Conservation (phyloP, 2,329 filamentous ascomycete genomes). For the Escovopsis sp. region DNA sequence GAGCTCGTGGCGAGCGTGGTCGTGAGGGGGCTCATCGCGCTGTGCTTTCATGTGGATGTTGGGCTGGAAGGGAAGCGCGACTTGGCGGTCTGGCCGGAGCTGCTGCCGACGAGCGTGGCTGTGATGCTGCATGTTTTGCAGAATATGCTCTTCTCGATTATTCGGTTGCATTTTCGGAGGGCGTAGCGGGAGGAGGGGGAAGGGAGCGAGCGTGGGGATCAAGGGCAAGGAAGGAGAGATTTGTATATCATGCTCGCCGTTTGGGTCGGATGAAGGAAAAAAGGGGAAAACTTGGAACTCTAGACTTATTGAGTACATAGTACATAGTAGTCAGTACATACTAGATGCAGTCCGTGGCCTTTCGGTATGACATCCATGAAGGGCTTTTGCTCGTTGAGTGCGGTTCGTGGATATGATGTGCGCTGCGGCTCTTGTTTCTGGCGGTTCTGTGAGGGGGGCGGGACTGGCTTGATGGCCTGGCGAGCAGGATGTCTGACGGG, state of each 20-base stretch:
- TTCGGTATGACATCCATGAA: too few species aligned
- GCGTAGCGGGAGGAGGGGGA: background rate
- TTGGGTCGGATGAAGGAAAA: background rate
- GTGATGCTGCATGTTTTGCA: conserved; percentile 54
- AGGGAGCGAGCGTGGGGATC: background rate
- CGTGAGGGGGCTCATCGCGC: conserved; percentile 41
- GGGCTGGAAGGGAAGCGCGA: conserved; percentile 50
- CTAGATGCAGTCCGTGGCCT: conserved; percentile 53
- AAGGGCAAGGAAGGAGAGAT: background rate
- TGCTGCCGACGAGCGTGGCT: conserved; percentile 48
- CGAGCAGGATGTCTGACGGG: too few species aligned
- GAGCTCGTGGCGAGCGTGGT: conserved; percentile 47
- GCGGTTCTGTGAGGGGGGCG: too few species aligned
- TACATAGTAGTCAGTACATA: background rate
- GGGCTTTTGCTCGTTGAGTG: too few species aligned
- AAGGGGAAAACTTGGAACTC: too few species aligned
- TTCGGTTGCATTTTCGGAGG: conserved; percentile 41
- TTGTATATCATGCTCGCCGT: too few species aligned
- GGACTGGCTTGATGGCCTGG: too few species aligned
- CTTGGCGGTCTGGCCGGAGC: conserved; percentile 49
- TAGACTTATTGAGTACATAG: too few species aligned
- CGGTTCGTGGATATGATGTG: too few species aligned
- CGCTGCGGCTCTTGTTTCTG: too few species aligned
- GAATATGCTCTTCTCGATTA: conserved; percentile 58
- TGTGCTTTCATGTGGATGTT: conserved; percentile 45